A percentile compares a stretch with the other conserved stretches of the same genome.
Conservation (phyloP, 164 flowering plant species). For the Berberis thunbergii region DNA sequence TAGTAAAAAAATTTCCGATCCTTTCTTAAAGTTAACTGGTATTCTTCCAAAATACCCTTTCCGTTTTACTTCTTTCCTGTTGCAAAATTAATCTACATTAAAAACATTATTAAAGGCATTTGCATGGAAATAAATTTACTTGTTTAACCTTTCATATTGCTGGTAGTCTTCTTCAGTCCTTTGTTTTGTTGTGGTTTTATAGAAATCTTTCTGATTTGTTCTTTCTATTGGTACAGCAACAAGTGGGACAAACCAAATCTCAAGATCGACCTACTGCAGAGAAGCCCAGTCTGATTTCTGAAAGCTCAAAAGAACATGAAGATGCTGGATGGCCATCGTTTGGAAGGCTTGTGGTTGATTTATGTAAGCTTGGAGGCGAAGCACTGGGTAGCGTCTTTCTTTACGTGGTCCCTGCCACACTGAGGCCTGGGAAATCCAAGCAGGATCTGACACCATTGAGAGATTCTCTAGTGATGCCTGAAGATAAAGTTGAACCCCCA, state of each 20-base stretch:
- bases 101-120: too few relatives aligned
- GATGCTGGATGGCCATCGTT: constrained; percentile 79
- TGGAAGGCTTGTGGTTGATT: constrained; percentile 61
- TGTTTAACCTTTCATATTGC: too few relatives aligned
- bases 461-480: constrained; percentile 76
- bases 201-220: neutral
- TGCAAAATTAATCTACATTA: too few relatives aligned
- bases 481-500: constrained; percentile 48
- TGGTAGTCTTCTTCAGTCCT: neutral
- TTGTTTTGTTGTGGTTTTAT: neutral
- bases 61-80: too few relatives aligned
- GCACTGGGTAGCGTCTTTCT: constrained; percentile 29
- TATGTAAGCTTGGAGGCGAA: constrained; percentile 53
- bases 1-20: too few relatives aligned
- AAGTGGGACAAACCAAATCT: constrained; percentile 17
- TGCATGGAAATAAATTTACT: too few relatives aligned
- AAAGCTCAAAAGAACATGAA: constrained; percentile 51
- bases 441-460: constrained; percentile 63
- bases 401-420: constrained; percentile 34
- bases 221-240: constrained; percentile 9
- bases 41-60: too few relatives aligned
- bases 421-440: constrained; percentile 25
- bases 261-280: constrained; percentile 29
- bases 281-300: constrained; percentile 35
- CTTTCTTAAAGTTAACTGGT: too few relatives aligned